These are phyloP conservation scores for Ilyonectria mors-panacis DNA, from an alignment of 2,329 filamentous ascomycete species.

Conservation along the genomic window DNA sequence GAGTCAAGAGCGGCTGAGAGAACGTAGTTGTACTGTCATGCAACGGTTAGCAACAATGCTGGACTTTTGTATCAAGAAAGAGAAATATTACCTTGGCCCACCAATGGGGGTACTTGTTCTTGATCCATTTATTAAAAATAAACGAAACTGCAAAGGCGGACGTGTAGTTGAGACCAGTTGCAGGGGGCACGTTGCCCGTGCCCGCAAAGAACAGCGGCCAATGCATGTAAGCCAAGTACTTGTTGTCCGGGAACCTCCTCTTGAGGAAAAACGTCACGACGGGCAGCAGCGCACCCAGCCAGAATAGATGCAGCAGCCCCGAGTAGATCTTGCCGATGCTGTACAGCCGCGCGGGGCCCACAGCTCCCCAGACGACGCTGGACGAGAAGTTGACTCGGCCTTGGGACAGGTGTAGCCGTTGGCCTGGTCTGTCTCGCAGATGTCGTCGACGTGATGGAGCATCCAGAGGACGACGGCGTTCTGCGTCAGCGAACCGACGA, in stretches of 20 bases:
- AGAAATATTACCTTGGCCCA: slow-evolving; percentile 32
- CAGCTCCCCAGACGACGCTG: slow-evolving; percentile 64
- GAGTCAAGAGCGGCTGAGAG: slow-evolving; percentile 33
- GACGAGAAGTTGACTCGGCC: slow-evolving; percentile 62
- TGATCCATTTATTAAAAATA: slow-evolving; percentile 34
- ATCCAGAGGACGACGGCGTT: slow-evolving; percentile 54
- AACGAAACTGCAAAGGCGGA: slow-evolving; percentile 26
- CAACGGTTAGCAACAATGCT: neutral
- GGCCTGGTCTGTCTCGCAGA: slow-evolving; percentile 27
- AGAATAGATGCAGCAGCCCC: slow-evolving; percentile 27
- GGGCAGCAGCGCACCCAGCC: slow-evolving; percentile 25
- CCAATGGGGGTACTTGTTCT: slow-evolving; percentile 29
- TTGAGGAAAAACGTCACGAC: slow-evolving; percentile 22
- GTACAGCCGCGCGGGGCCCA: slow-evolving; percentile 59
- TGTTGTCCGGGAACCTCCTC: slow-evolving; percentile 21
- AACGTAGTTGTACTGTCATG: slow-evolving; percentile 35
- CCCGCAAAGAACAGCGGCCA: slow-evolving; percentile 35
- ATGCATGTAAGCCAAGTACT: slow-evolving; percentile 14
- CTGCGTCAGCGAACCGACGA: slow-evolving; percentile 47
- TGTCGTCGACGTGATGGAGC: slow-evolving; percentile 23
- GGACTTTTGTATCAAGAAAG: neutral
- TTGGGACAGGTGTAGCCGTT: slow-evolving; percentile 62
- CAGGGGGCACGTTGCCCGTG: slow-evolving; percentile 30
- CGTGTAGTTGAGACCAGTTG: slow-evolving; percentile 30
- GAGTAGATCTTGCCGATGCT: slow-evolving; percentile 31